A percentile compares a stretch with the other conserved stretches of the same genome.
phyloP scores from a whole-genome alignment of 352 stramenopile species.

The Phytopythium delawarense region DNA sequence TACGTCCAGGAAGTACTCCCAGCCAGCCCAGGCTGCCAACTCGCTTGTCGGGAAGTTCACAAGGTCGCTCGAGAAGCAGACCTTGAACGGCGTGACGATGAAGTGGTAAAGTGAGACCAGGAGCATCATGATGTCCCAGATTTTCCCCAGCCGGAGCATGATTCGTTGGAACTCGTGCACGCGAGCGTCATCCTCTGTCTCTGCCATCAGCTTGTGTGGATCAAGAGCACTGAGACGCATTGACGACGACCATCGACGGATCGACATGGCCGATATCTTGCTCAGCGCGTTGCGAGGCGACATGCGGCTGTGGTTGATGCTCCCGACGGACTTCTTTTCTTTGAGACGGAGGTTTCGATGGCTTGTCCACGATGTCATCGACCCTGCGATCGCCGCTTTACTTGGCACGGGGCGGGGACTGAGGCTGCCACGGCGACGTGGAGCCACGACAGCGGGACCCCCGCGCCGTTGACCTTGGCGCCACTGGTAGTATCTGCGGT shows the following conservation, averaged over 20 bases:
- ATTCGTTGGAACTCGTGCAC: constrained; percentile 33
- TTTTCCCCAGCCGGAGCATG: constrained; percentile 29
- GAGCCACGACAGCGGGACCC: neutral
- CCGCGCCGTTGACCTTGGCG: constrained; percentile 9
- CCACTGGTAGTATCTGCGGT: constrained; percentile 36
- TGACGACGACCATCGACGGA: constrained; percentile 8
- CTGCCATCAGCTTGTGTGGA: neutral
- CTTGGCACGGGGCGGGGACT: neutral
- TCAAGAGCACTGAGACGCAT: neutral
- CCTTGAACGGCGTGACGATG: constrained; percentile 46
- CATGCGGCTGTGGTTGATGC: neutral
- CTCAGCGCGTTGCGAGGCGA: neutral
- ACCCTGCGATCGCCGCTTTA: neutral
- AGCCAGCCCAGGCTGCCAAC: constrained; percentile 33
- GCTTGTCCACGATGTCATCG: neutral
- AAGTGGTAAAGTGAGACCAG: constrained; percentile 41
- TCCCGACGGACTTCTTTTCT: neutral
- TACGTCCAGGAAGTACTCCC: constrained; percentile 53
- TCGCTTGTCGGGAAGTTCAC: constrained; percentile 8
- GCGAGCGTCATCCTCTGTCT: constrained; percentile 5
- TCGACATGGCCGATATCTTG: constrained; percentile 6
- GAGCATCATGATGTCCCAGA: constrained; percentile 50
- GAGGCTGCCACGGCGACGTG: neutral
- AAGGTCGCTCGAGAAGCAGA: constrained; percentile 50
- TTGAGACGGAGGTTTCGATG: neutral